Conservation (phyloP, 2,329 filamentous ascomycete species). For the Xenoacremonium recifei region DNA sequence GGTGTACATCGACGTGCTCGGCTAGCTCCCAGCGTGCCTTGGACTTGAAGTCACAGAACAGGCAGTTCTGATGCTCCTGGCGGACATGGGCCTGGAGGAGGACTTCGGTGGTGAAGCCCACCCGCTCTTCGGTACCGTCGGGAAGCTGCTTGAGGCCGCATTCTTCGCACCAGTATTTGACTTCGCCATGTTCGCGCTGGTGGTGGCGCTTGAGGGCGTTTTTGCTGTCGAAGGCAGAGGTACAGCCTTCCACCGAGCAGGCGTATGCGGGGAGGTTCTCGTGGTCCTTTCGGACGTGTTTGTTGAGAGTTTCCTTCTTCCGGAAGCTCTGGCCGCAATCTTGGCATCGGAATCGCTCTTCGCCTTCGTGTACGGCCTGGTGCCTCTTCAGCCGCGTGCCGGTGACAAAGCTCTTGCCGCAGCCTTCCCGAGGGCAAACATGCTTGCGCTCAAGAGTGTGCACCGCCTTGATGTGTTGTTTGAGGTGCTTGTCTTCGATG, state of each 20-base stretch:
- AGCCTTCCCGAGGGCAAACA: conserved; percentile 68
- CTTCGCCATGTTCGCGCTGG: conserved; percentile 65
- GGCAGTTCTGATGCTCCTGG: conserved; percentile 71
- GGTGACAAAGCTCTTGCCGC: conserved; percentile 79
- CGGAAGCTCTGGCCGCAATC: conserved; percentile 79
- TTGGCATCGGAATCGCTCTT: conserved; percentile 72
- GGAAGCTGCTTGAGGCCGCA: conserved; percentile 51
- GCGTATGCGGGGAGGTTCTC: conserved; percentile 68
- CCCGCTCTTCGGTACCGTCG: conserved; percentile 38
- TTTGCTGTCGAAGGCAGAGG: conserved; percentile 70
- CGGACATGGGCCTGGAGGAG: conserved; percentile 73
- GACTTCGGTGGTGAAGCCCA: conserved; percentile 69
- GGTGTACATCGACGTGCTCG: conserved; percentile 74
- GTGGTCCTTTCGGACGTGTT: conserved; percentile 78
- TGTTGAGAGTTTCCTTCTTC: conserved; percentile 82
- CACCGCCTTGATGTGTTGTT: conserved; percentile 79
- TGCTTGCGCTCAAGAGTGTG: conserved; percentile 72
- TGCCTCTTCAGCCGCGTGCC: conserved; percentile 76
- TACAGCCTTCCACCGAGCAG: conserved; percentile 63
- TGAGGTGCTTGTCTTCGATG: conserved; percentile 80
- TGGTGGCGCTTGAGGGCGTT: conserved; percentile 70
- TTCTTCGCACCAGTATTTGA: conserved; percentile 74
- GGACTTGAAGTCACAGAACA: conserved; percentile 70
- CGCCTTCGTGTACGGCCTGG: conserved; percentile 69
- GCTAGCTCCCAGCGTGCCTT: conserved; percentile 66